Percentiles rank a stretch among this genome's conserved stretches.
phyloP scores from a whole-genome alignment of 371 early-diverging fungal species.

The Batkoa obscura region DNA sequence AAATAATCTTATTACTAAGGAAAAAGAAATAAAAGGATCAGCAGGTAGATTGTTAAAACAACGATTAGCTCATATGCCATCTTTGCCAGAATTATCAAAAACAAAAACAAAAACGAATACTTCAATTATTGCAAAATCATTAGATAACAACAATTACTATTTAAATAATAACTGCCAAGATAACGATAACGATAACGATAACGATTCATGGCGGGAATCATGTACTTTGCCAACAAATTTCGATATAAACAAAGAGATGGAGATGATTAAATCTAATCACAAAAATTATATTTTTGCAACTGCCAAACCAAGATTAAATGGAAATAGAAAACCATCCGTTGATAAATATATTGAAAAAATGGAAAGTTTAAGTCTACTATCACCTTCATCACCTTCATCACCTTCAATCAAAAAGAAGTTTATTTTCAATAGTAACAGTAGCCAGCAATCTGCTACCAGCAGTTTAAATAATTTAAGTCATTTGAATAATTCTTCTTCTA shows the following conservation, averaged over 20 bases:
- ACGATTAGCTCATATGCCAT: neutral
- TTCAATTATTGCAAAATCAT: neutral
- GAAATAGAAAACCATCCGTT: neutral
- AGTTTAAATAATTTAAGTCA: neutral
- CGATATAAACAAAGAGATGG: neutral
- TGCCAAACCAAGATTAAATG: neutral
- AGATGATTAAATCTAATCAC: neutral
- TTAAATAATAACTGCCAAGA: no score
- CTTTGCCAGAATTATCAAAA: neutral
- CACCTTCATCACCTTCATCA: no score
- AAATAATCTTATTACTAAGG: neutral
- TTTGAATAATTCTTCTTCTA: neutral
- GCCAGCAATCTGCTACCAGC: neutral
- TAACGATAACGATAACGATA: neutral
- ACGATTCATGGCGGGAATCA: neutral
- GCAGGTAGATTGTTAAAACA: neutral
- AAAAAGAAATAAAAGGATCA: neutral
- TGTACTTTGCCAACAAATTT: neutral
- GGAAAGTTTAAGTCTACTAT: no score
- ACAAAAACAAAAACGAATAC: neutral
- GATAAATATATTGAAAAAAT: no score
- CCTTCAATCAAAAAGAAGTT: no score
- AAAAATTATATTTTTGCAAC: neutral
- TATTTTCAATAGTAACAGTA: neutral
- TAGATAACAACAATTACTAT: no score